Evolutionary conservation across 257 asterid species (phyloP).

Genomic region (Petunia secreta): DNA sequence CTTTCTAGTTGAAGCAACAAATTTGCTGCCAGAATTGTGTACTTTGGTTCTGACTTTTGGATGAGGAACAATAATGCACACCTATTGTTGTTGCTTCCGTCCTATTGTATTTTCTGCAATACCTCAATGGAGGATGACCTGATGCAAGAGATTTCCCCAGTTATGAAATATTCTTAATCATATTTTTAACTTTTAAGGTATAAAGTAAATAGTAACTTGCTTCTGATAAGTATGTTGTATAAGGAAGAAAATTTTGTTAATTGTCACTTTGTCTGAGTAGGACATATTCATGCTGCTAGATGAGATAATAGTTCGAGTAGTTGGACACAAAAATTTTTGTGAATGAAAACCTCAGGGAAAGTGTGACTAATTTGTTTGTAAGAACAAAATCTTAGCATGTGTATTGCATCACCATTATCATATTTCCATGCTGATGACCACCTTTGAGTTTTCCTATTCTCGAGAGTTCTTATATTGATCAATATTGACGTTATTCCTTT

Average conservation of each 20-base stretch:
- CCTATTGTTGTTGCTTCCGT: constrained; percentile 60
- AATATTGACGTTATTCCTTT: background rate
- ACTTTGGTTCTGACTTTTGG: constrained; percentile 63
- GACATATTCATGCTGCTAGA: background rate
- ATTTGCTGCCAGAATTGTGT: constrained; percentile 79
- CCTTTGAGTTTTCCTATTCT: background rate
- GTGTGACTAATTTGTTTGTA: background rate
- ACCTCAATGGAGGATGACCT: constrained; percentile 67
- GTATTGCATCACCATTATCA: background rate
- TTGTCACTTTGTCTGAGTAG: background rate
- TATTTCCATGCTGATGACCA: background rate
- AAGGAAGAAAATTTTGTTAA: background rate
- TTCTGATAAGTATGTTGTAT: background rate
- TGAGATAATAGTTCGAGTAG: background rate
- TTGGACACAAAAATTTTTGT: background rate
- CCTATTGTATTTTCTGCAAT: constrained; percentile 68
- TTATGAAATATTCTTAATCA: constrained; percentile 13
- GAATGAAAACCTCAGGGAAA: background rate
- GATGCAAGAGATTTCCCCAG: constrained; percentile 25
- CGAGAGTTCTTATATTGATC: background rate
- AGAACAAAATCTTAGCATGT: background rate
- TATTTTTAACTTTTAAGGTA: background rate
- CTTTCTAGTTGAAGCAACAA: constrained; percentile 79
- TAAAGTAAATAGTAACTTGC: background rate
- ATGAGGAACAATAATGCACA: constrained; percentile 56